These are phyloP conservation scores for Diaporthe australafricana DNA, from an alignment of 2,329 filamentous ascomycete species.

Conservation along the genomic window DNA sequence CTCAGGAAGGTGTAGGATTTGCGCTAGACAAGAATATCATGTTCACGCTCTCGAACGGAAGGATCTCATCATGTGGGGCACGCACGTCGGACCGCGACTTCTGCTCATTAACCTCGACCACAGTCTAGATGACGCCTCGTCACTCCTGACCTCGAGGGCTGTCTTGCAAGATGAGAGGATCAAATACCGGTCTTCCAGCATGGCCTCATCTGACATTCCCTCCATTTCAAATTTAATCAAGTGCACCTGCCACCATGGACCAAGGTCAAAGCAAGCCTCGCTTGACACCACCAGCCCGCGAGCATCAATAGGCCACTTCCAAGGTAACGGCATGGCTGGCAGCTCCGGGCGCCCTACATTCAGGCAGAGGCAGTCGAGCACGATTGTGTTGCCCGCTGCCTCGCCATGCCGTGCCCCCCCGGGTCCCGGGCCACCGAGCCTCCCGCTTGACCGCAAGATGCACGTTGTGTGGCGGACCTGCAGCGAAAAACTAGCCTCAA, in stretches of 20 bases:
- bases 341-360: not conserved
- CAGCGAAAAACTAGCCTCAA: not conserved
- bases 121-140: not conserved
- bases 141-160: not conserved
- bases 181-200: not conserved
- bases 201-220: no score
- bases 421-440: not conserved
- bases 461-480: not conserved
- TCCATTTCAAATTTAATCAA: no score
- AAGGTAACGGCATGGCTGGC: not conserved
- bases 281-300: no score
- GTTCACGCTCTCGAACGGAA: not conserved
- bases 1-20: not conserved
- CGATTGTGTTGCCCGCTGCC: not conserved
- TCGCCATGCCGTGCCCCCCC: not conserved
- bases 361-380: not conserved
- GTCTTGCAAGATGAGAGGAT: not conserved
- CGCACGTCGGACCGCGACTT: not conserved
- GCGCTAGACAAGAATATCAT: not conserved
- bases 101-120: no score
- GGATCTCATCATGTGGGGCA: not conserved
- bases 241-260: no score
- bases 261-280: not conserved
- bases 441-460: not conserved
- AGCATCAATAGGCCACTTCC: not conserved